Percentiles rank a stretch among this genome's conserved stretches.
Conservation (phyloP, 768 basidiomycete species). For the Russula lepida region DNA sequence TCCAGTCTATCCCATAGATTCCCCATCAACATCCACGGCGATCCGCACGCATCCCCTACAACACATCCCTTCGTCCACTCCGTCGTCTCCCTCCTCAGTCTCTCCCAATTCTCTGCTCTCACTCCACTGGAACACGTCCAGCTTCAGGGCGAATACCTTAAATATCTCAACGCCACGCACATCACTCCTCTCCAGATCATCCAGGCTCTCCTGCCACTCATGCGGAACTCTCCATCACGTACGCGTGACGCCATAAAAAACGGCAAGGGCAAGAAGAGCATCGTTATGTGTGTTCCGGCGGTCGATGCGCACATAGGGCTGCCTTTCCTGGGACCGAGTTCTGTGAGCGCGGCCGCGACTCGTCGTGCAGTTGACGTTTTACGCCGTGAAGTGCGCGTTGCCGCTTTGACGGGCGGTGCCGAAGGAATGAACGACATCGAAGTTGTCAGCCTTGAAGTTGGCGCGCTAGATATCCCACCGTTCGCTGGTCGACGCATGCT, state of each 20-base stretch:
- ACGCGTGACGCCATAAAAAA: constrained; percentile 45
- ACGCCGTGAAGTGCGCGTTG: constrained; percentile 58
- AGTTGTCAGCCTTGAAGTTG: constrained; percentile 69
- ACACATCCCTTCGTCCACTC: constrained; percentile 68
- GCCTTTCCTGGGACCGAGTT: constrained; percentile 54
- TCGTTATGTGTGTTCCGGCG: constrained; percentile 70
- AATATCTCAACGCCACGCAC: constrained; percentile 67
- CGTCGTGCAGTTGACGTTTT: constrained; percentile 65
- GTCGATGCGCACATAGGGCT: constrained; percentile 65
- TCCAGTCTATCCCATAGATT: constrained; percentile 77
- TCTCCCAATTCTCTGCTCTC: constrained; percentile 33
- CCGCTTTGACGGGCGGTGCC: constrained; percentile 44
- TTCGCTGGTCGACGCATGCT: constrained; percentile 27
- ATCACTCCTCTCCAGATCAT: constrained; percentile 69
- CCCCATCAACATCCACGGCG: constrained; percentile 69
- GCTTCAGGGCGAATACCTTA: constrained; percentile 52
- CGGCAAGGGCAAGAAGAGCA: constrained; percentile 32
- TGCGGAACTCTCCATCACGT: constrained; percentile 57
- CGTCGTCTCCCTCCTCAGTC: constrained; percentile 65
- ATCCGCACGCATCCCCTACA: constrained; percentile 64
- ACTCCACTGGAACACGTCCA: constrained; percentile 68
- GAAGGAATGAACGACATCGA: constrained; percentile 59
- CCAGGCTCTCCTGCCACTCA: constrained; percentile 66
- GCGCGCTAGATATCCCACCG: constrained; percentile 35
- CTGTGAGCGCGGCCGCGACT: constrained; percentile 71